A percentile compares a stretch with the other conserved stretches of the same genome.
phyloP scores from a whole-genome alignment of 2,329 filamentous ascomycete species.

The Bipolaris victoriae region DNA sequence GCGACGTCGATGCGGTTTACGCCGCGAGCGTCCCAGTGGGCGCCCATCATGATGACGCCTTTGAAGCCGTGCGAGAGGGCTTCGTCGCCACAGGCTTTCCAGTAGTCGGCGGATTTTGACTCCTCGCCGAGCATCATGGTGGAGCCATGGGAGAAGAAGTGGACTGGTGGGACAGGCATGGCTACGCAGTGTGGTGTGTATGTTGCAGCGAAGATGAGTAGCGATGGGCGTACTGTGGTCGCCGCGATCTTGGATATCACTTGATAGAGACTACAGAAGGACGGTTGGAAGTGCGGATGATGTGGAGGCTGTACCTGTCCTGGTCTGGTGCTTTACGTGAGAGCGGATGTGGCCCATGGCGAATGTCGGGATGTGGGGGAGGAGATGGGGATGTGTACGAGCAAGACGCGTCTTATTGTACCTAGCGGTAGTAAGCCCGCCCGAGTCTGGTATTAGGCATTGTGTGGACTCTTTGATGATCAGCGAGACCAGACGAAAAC shows the following conservation, averaged over 20 bases:
- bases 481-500: too few relatives aligned
- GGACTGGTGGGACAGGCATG: constrained; percentile 59
- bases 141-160: constrained; percentile 73
- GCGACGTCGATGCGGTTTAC: constrained; percentile 64
- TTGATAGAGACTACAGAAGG: not conserved
- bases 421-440: too few relatives aligned
- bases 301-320: constrained; percentile 3
- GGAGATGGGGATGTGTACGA: not conserved
- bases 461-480: too few relatives aligned
- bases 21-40: constrained; percentile 67
- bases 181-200: not conserved
- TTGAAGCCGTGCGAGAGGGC: constrained; percentile 66
- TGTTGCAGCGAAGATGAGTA: not conserved
- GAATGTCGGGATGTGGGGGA: constrained; percentile 25
- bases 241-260: not conserved
- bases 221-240: not conserved
- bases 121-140: constrained; percentile 75
- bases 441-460: too few relatives aligned
- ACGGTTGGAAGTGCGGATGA: not conserved
- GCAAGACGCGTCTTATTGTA: too few relatives aligned
- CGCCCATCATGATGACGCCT: constrained; percentile 71
- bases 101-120: constrained; percentile 66
- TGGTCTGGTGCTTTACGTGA: not conserved
- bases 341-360: not conserved
- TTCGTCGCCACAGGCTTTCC: constrained; percentile 69